Conservation (phyloP, 305 asterid species). For the Andrographis paniculata region DNA sequence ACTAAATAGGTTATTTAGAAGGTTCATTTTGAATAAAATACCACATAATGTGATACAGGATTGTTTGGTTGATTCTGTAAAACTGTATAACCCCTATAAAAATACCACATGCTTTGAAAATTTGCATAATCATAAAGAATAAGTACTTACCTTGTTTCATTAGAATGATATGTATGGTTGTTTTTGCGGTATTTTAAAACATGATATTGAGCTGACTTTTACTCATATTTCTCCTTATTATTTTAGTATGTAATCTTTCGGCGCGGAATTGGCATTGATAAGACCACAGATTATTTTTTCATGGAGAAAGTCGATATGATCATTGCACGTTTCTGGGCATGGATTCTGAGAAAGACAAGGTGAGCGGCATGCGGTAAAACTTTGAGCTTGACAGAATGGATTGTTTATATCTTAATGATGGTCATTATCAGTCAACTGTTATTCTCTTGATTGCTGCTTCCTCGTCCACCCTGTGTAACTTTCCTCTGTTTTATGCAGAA, state of each 20-base stretch:
- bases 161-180: neutral
- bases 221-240: slow-evolving; percentile 17
- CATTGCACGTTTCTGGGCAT: slow-evolving; percentile 70
- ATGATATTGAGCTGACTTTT: slow-evolving; percentile 18
- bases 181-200: slow-evolving; percentile 9
- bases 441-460: slow-evolving; percentile 18
- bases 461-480: slow-evolving; percentile 13
- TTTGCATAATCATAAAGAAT: neutral
- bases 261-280: slow-evolving; percentile 95
- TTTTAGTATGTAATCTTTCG: slow-evolving; percentile 82
- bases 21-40: too few species aligned
- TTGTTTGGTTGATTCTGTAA: neutral
- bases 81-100: neutral
- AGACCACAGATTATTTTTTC: slow-evolving; percentile 77
- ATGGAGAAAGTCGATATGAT: slow-evolving; percentile 92
- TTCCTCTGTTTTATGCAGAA: slow-evolving; percentile 10
- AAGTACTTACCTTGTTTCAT: neutral
- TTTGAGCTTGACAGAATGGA: slow-evolving; percentile 14
- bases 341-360: slow-evolving; percentile 82
- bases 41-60: neutral
- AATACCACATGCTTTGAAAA: neutral
- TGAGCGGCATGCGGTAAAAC: slow-evolving; percentile 22
- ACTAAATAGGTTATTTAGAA: too few species aligned
- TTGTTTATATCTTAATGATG: slow-evolving; percentile 11
- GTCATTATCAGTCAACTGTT: slow-evolving; percentile 11